Evolutionary conservation across 83 land plant genomes (phyloP), one percentile per base, ranked within the genome.

Genomic region (Diphasiastrum complanatum): DNA sequence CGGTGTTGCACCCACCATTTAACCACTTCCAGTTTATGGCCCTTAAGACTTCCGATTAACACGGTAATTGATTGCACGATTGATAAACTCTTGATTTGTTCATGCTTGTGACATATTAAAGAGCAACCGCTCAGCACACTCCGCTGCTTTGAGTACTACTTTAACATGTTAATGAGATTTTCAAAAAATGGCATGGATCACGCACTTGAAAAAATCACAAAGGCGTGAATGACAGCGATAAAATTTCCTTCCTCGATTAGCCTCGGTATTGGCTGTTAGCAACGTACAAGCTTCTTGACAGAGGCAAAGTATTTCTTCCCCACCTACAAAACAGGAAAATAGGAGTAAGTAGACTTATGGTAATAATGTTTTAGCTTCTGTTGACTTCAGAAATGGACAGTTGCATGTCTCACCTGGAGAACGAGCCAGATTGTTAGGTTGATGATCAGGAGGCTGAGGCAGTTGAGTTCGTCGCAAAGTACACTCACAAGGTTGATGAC

Each of bases 181-280:
- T 25, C 28, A 37, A 6, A 14, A 54, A 19, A 31, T 25, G 11
- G n/a, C 18, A 30, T 22, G 32, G 24, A 46, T 2, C 22, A 70
- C 82, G 22, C 77, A 89, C 96, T 77, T 58, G 64, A 90, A 85
- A 69, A 90, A 90, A 37, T 81, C 71, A 71, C 97, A 90, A 14
- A 48, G 73, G 46, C 75, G 73, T 0, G 84, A 67, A 32, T 58
- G 74, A 68, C 97, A 90, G 25, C 75, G 60, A 68, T 79, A 84
- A 67, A 86, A 90, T 43, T 76, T 79, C 56, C 88, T 83, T 47
- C 97, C 97, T 47, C 88, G 78, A 62, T 90, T 90, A 45, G 35
- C 78, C 35, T 68, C 87, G 5, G 97, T 85, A 63, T 81, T 82
- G 52, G 97, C 91, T 48, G 97, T 90, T n/a, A 82, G 74, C 63